Percentiles rank a stretch among this genome's conserved stretches.
Conservation (phyloP, 148 eudicot genomes). For the Vaccinium myrtillus region DNA sequence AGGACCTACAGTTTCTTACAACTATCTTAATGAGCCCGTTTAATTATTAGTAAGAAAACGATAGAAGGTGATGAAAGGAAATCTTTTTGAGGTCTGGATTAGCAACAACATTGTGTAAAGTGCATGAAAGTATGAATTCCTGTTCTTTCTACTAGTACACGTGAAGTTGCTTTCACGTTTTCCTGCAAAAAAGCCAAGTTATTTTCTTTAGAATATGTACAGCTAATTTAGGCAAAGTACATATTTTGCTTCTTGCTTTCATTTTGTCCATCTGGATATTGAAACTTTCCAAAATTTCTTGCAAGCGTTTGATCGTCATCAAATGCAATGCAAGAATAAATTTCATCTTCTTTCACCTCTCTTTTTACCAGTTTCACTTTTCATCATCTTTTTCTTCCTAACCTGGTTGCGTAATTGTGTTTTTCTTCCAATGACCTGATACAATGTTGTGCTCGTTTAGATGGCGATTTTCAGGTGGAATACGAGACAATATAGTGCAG, state of each 20-base stretch:
- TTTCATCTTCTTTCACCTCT: background rate
- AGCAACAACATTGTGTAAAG: background rate
- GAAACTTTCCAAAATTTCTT: background rate
- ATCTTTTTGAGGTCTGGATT: background rate
- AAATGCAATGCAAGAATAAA: background rate
- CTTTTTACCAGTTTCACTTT: background rate
- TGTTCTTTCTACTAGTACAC: background rate
- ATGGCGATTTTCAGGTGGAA: conserved; percentile 50
- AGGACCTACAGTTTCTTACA: conserved; percentile 13
- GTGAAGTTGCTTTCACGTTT: background rate
- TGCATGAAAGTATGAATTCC: background rate
- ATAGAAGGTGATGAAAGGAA: background rate
- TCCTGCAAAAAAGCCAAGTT: background rate
- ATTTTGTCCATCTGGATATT: background rate
- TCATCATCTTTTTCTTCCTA: background rate
- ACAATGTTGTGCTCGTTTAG: conserved; percentile 28
- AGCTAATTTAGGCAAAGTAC: background rate
- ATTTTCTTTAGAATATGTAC: background rate
- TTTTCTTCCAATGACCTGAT: background rate
- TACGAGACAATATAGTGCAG: conserved; percentile 16
- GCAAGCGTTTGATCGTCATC: background rate
- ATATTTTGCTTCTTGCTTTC: background rate
- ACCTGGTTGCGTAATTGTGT: background rate
- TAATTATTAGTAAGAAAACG: background rate
- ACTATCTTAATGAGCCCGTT: background rate